A percentile compares a stretch with the other conserved stretches of the same genome.
Evolutionary conservation across 352 stramenopile species (phyloP).

Genomic region (Phytophthora uliginosa): DNA sequence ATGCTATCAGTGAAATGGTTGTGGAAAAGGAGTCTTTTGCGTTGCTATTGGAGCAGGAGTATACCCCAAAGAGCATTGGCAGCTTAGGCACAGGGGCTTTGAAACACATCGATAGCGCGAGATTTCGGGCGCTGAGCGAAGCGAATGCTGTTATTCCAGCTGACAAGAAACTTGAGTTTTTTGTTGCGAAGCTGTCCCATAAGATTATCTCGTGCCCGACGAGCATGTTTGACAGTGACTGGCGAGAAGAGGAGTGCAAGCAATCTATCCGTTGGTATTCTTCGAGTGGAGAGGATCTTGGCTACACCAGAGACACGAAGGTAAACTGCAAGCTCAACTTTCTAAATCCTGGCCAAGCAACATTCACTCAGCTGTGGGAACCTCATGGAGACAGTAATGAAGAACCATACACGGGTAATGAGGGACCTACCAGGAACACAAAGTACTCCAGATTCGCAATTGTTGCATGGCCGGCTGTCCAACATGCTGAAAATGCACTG

Average conservation of each 20-base stretch:
- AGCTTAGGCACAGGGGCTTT: constrained; percentile 20
- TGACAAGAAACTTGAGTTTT: constrained; percentile 23
- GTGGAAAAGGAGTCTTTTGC: constrained; percentile 18
- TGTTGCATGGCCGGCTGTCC: constrained; percentile 21
- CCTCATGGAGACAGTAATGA: constrained; percentile 9
- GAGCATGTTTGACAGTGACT: neutral
- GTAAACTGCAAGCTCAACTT: constrained; percentile 23
- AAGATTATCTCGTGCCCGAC: constrained; percentile 4
- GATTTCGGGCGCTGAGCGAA: constrained; percentile 29
- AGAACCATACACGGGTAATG: constrained; percentile 29
- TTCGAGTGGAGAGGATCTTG: constrained; percentile 4
- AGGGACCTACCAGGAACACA: constrained; percentile 17
- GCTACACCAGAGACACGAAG: neutral
- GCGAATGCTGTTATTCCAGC: constrained; percentile 12
- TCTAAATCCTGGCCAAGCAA: constrained; percentile 31
- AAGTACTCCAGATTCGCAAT: constrained; percentile 30
- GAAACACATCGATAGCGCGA: constrained; percentile 30
- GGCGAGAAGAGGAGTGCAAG: constrained; percentile 11
- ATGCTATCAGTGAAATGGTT: constrained; percentile 9
- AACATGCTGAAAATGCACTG: constrained; percentile 5
- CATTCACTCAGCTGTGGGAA: constrained; percentile 21
- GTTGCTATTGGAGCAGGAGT: constrained; percentile 32
- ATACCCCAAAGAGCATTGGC: constrained; percentile 30
- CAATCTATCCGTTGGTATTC: constrained; percentile 23
- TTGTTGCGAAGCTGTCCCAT: constrained; percentile 22